Evolutionary conservation across 2,329 filamentous ascomycete species (phyloP).

Genomic region (Ophiognomonia clavigignenti-juglandacearum): DNA sequence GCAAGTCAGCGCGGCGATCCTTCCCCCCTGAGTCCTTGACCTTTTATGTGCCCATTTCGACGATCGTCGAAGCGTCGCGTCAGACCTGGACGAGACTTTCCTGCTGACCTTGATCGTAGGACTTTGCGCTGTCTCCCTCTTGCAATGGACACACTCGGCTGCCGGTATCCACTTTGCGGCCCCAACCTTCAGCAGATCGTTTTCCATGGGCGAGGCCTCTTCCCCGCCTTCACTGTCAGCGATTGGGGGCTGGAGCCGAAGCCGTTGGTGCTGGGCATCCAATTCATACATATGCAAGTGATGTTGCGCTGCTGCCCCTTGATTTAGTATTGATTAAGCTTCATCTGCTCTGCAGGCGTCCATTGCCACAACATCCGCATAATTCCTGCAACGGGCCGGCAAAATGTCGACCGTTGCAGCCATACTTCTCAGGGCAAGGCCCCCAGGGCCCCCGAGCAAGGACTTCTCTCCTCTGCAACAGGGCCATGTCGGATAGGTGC

Average conservation of each 20-base stretch:
- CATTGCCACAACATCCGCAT: too few species aligned
- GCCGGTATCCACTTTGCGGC: neutral
- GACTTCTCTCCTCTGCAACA: too few species aligned
- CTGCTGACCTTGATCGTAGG: neutral
- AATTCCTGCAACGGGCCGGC: too few species aligned
- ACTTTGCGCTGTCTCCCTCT: constrained; percentile 1
- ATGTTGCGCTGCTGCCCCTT: neutral
- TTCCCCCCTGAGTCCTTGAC: neutral
- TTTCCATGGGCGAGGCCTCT: neutral
- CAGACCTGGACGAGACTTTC: neutral
- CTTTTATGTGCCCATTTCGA: neutral
- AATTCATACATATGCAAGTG: neutral
- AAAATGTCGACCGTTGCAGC: too few species aligned
- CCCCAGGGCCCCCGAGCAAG: too few species aligned
- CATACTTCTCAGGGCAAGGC: too few species aligned
- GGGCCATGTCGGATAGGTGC: too few species aligned
- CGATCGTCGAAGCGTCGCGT: too few species aligned
- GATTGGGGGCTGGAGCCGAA: neutral
- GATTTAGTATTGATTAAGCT: neutral
- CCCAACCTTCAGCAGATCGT: neutral
- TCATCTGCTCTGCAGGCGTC: neutral
- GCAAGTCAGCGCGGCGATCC: neutral
- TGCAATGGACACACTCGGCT: neutral
- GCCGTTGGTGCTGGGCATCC: neutral
- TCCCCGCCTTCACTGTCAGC: too few species aligned